Evolutionary conservation across 345 rosid genomes (phyloP).

Genomic region (Hibiscus trionum): DNA sequence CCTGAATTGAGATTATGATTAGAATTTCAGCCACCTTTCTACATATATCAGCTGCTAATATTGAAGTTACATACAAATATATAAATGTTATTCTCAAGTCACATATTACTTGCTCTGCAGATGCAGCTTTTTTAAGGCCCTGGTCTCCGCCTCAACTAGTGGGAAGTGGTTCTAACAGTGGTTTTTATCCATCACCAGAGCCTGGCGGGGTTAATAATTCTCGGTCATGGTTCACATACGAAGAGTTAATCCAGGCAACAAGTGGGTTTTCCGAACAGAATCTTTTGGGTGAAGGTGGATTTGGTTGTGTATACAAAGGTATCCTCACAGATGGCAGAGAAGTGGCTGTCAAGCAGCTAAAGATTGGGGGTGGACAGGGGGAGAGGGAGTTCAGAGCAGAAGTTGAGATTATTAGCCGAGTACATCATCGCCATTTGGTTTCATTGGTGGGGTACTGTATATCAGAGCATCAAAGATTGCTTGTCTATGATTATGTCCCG

Average conservation of each 20-base stretch:
- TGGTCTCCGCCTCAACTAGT: constrained; percentile 38
- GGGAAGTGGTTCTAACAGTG: constrained; percentile 48
- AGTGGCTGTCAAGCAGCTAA: constrained; percentile 90
- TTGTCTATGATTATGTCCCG: constrained; percentile 79
- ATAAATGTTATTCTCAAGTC: neutral
- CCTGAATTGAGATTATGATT: neutral
- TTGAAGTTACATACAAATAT: neutral
- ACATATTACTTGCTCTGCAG: constrained; percentile 30
- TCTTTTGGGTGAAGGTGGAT: constrained; percentile 96
- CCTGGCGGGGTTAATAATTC: constrained; percentile 64
- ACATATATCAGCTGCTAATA: neutral
- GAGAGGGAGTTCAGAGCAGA: constrained; percentile 96
- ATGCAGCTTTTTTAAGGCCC: constrained; percentile 50
- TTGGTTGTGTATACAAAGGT: constrained; percentile 97
- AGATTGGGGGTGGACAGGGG: constrained; percentile 94
- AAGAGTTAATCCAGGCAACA: constrained; percentile 70
- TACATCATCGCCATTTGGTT: constrained; percentile 98
- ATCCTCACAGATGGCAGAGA: constrained; percentile 67
- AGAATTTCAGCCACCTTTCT: neutral
- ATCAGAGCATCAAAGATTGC: constrained; percentile 75
- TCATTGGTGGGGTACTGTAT: constrained; percentile 91
- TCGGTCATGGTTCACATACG: constrained; percentile 81
- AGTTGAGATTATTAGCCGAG: constrained; percentile 90
- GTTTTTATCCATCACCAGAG: constrained; percentile 49
- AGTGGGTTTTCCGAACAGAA: constrained; percentile 61